Evolutionary conservation across 116 monocot species (phyloP), one percentile per base, ranked within the genome.

Genomic region (Iris pallida): DNA sequence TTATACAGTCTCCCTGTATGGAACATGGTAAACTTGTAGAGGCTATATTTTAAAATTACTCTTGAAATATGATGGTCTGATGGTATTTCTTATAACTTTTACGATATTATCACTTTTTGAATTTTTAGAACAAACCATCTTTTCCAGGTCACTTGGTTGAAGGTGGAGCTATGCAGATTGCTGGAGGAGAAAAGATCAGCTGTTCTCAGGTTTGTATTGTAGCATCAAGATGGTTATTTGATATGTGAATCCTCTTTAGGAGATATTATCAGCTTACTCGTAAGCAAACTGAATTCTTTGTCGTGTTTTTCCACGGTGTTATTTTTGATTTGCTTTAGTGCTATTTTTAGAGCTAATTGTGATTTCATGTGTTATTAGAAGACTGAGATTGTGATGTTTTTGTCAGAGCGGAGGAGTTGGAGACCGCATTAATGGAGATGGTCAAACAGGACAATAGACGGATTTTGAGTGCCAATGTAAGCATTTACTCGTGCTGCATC

Each of bases 371-470:
- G 30, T 30, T 30, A 30, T 30, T 30, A 30, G 3, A 30, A 30
- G 30, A 30, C 30, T 30, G 30, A 30, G 3, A 30, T 30, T 30
- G 30, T 30, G 30, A 30, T 40, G 1, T 41, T 53, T 67, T 67
- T 47, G 52, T 18, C 70, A 97, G 97, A 77, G 83, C 92, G 64
- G 90, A 90, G 71, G 97, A 97, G 63, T 71, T 97, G 58, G 97
- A 97, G 76, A 89, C 87, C 53, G 97, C 97, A 73, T 75, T 97
- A 57, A 97, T 92, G 92, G 97, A 97, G 78, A 89, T 97, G 92
- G 92, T 92, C 20, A 87, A 92, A 68, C 92, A 97, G 60, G 97
- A 97, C 63, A 92, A 97, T 63, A 78, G 97, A 67, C 83, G 85
- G 16, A 70, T 78, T 63, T 78, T 97, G 65, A 97, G 79, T 76